Percentiles rank a stretch among this genome's conserved stretches.
Evolutionary conservation across 176 grass and related monocot genomes (phyloP).

Genomic region (Oryza longistaminata): DNA sequence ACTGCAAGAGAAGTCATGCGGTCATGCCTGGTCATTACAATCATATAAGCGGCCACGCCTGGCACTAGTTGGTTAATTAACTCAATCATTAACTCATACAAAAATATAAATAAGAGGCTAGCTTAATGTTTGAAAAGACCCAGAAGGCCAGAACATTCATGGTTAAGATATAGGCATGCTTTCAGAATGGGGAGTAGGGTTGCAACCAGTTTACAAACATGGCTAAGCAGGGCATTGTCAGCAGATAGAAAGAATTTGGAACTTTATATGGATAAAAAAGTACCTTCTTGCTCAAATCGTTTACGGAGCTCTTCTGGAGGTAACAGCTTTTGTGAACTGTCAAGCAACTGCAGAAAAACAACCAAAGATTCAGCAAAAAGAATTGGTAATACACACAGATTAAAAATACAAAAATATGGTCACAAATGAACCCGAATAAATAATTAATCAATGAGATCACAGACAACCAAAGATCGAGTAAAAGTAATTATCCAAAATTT

Average conservation of each 20-base stretch:
- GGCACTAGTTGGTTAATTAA: background rate
- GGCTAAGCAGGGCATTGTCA: background rate
- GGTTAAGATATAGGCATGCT: background rate
- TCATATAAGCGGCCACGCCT: background rate
- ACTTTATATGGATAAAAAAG: constrained; percentile 17
- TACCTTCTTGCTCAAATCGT: constrained; percentile 87
- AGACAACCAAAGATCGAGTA: background rate
- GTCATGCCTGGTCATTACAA: background rate
- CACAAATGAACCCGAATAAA: background rate
- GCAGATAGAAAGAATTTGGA: background rate
- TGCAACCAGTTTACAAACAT: background rate
- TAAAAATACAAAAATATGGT: background rate
- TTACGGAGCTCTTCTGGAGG: constrained; percentile 71
- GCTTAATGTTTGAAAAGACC: background rate
- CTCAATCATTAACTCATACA: background rate
- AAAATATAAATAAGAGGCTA: constrained; percentile 18
- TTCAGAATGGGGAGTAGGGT: background rate
- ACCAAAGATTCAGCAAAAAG: constrained; percentile 22
- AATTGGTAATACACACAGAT: background rate
- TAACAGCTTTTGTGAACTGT: constrained; percentile 79
- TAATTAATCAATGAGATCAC: background rate
- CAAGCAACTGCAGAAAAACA: constrained; percentile 72
- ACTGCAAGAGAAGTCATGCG: background rate
- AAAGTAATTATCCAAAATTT: constrained; percentile 12
- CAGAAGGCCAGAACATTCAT: background rate